These are phyloP conservation scores for Macrolepiota albuminosa DNA, from an alignment of 768 basidiomycete genomes.

Conservation along the genomic window DNA sequence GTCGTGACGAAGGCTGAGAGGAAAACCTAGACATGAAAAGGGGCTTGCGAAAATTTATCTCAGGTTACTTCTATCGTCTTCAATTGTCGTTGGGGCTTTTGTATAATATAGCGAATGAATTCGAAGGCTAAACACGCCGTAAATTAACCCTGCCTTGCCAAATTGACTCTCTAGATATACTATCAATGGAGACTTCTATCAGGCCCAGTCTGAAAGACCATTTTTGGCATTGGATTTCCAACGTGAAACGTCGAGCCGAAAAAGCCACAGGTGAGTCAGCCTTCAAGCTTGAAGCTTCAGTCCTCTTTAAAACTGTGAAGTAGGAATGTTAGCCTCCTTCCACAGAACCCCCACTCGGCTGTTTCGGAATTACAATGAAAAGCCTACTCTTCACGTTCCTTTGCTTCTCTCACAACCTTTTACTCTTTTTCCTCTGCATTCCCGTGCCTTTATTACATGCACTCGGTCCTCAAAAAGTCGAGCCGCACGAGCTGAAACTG, in stretches of 20 bases:
- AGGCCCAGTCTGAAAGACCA: background rate
- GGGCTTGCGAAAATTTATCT: background rate
- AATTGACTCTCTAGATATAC: background rate
- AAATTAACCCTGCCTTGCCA: background rate
- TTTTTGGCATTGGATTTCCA: background rate
- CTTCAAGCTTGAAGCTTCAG: background rate
- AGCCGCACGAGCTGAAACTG: background rate
- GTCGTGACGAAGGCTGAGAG: background rate
- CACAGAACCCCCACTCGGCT: background rate
- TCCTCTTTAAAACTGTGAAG: background rate
- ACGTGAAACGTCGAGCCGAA: background rate
- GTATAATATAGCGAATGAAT: background rate
- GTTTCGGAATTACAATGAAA: slow-evolving; percentile 9
- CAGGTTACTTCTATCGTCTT: background rate
- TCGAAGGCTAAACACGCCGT: background rate
- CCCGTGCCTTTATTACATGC: slow-evolving; percentile 5
- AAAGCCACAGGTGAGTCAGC: background rate
- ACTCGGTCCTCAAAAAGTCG: background rate
- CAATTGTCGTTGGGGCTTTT: background rate
- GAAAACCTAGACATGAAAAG: background rate
- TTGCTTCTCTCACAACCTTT: slow-evolving; percentile 15
- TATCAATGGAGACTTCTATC: too few species aligned
- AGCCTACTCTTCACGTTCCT: slow-evolving; percentile 10
- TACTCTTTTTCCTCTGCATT: slow-evolving; percentile 4
- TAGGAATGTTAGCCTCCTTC: background rate